Conservation (phyloP, 441 rosid genomes). For the Eutrema salsugineum region DNA sequence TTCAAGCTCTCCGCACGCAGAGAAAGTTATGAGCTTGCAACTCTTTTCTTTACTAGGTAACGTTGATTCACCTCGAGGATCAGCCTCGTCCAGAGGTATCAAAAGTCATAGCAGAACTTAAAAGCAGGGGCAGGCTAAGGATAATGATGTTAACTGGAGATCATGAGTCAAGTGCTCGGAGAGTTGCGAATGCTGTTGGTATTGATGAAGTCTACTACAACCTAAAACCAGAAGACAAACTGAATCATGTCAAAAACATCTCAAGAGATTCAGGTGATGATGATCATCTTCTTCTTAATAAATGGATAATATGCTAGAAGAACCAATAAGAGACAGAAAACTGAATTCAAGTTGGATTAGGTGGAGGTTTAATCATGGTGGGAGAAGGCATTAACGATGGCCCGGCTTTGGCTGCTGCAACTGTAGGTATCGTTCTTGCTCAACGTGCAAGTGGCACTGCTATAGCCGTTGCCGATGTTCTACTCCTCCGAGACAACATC, state of each 20-base stretch:
- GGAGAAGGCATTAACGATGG: conserved; percentile 98
- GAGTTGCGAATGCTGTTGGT: conserved; percentile 92
- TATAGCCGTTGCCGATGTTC: conserved; percentile 76
- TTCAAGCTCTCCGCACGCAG: too few relatives aligned
- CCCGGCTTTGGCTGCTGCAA: conserved; percentile 95
- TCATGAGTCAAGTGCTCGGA: conserved; percentile 86
- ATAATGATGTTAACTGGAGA: conserved; percentile 95
- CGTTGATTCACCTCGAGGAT: conserved; percentile 91
- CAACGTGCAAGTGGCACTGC: conserved; percentile 96
- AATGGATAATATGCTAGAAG: not conserved
- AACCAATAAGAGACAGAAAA: not conserved
- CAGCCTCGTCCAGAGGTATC: conserved; percentile 76
- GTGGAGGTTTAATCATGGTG: conserved; percentile 55
- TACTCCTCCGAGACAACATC: conserved; percentile 66
- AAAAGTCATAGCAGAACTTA: conserved; percentile 63
- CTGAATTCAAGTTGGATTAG: not conserved
- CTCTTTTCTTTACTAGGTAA: conserved; percentile 45
- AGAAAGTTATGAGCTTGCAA: not conserved
- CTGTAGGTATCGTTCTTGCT: conserved; percentile 89
- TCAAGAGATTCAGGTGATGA: conserved; percentile 61
- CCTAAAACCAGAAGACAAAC: conserved; percentile 93
- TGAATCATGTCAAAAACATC: conserved; percentile 71
- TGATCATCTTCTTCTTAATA: not conserved
- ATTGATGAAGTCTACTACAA: conserved; percentile 75
- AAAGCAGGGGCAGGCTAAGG: conserved; percentile 52